Conservation (phyloP, 352 stramenopile genomes). For the Phytophthora niederhauseri region DNA sequence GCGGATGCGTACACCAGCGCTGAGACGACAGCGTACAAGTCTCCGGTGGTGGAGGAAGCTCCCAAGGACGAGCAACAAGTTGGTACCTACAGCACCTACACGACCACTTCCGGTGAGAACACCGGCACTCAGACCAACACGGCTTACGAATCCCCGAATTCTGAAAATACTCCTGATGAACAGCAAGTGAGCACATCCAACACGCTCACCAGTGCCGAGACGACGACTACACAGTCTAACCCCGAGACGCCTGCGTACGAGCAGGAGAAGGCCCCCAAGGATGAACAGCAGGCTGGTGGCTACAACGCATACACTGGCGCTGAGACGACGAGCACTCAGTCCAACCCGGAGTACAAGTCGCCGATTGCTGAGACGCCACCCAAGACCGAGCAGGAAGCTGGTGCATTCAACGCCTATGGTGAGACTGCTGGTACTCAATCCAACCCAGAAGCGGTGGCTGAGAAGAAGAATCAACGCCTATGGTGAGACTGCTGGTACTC, state of each 20-base stretch:
- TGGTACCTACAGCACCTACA: slow-evolving; percentile 12
- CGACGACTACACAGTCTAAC: not conserved
- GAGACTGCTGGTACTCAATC: not conserved
- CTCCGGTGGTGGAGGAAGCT: not conserved
- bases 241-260: not conserved
- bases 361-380: not conserved
- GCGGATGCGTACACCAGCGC: not conserved
- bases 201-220: not conserved
- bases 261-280: not conserved
- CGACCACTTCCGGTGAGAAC: not conserved
- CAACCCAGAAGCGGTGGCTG: not conserved
- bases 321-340: not conserved
- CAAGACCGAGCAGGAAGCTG: not conserved
- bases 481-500: not conserved
- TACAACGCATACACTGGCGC: slow-evolving; percentile 8
- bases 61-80: not conserved
- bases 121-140: not conserved
- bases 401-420: not conserved
- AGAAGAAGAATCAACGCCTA: not conserved
- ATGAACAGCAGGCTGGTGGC: not conserved
- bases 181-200: not conserved
- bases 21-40: slow-evolving; percentile 2
- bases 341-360: not conserved
- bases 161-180: not conserved
- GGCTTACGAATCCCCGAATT: not conserved